Evolutionary conservation across 306 rosid genomes (phyloP).

Genomic region (Crataegus laevigata): DNA sequence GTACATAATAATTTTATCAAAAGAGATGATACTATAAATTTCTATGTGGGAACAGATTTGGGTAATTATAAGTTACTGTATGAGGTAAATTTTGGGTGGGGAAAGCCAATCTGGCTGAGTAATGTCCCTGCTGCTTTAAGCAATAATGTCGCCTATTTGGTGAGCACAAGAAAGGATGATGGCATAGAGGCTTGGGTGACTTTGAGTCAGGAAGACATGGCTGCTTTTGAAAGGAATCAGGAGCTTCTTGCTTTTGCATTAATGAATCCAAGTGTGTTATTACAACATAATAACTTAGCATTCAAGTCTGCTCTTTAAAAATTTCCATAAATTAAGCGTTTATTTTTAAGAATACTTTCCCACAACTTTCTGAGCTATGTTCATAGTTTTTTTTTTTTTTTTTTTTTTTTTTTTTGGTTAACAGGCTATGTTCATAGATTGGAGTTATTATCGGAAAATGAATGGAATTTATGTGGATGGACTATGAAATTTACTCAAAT

Average conservation of each 20-base stretch:
- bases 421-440: too few relatives aligned
- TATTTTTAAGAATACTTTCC: too few relatives aligned
- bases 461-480: too few relatives aligned
- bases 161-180: not conserved
- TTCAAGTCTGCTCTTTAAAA: conserved; percentile 6
- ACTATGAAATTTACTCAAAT: too few relatives aligned
- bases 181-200: conserved; percentile 20
- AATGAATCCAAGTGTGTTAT: conserved; percentile 1
- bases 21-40: conserved; percentile 4
- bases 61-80: not conserved
- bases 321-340: too few relatives aligned
- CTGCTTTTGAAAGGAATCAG: conserved; percentile 2
- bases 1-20: not conserved
- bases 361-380: too few relatives aligned
- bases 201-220: conserved; percentile 14
- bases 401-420: too few relatives aligned
- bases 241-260: conserved; percentile 13
- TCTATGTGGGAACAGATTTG: not conserved
- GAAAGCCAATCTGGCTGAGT: conserved; percentile 9
- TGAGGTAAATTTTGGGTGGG: conserved; percentile 13
- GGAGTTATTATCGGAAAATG: too few relatives aligned
- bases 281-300: not conserved
- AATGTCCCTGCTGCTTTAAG: not conserved
- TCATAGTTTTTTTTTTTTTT: too few relatives aligned
- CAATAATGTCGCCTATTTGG: not conserved